A percentile compares a stretch with the other conserved stretches of the same genome.
Conservation (phyloP, 768 basidiomycete genomes). For the Neoboletus brunneissimus region DNA sequence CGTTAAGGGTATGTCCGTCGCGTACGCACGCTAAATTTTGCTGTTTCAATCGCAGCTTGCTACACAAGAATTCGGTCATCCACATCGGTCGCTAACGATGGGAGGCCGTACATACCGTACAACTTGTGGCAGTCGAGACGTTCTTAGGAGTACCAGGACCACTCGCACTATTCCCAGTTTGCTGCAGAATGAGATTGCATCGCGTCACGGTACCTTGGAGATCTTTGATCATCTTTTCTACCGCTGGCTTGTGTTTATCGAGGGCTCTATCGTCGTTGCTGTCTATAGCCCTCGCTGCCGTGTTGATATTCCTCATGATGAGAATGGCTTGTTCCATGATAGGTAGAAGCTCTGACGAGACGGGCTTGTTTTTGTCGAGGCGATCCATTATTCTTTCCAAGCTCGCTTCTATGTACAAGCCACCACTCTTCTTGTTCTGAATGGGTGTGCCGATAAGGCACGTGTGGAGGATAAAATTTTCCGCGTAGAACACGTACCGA, state of each 20-base stretch:
- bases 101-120: neutral
- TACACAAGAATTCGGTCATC: neutral
- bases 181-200: conserved; percentile 20
- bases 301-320: conserved; percentile 1
- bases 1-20: neutral
- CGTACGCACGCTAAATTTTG: conserved; percentile 11
- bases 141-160: conserved; percentile 16
- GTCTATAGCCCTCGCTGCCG: conserved; percentile 3
- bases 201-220: conserved; percentile 17
- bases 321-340: conserved; percentile 1
- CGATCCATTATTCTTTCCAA: conserved; percentile 11
- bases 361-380: conserved; percentile 13
- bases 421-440: conserved; percentile 12
- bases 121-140: conserved; percentile 2
- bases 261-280: conserved; percentile 2
- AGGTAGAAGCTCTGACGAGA: conserved; percentile 13
- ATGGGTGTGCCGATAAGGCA: neutral
- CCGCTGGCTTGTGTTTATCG: conserved; percentile 1
- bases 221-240: conserved; percentile 14
- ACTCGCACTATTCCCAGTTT: conserved; percentile 11
- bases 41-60: conserved; percentile 11
- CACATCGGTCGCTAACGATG: neutral
- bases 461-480: neutral
- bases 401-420: conserved; percentile 16
- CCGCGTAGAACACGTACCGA: conserved; percentile 1